Evolutionary conservation across 2,329 filamentous ascomycete genomes (phyloP).

Genomic region (Arachnomyces sp.): DNA sequence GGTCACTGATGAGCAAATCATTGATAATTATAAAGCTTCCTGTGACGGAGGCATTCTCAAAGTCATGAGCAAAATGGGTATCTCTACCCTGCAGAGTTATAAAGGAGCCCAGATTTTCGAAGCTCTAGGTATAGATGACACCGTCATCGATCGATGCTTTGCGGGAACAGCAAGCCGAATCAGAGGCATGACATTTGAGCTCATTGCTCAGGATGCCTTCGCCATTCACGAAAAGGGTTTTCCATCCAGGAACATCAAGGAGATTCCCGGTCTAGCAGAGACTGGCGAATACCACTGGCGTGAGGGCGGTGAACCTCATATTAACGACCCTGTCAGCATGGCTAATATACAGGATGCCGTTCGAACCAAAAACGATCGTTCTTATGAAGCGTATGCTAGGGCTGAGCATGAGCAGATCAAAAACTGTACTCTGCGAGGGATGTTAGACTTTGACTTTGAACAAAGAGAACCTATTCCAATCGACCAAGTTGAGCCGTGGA

Average conservation of each 20-base stretch:
- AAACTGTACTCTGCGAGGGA: constrained; percentile 85
- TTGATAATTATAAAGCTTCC: constrained; percentile 94
- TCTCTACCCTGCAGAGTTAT: constrained; percentile 90
- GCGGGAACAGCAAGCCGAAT: constrained; percentile 90
- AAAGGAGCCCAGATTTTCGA: constrained; percentile 98
- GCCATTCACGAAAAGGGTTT: constrained; percentile 91
- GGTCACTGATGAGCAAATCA: constrained; percentile 70
- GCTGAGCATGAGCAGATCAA: constrained; percentile 96
- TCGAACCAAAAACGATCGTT: constrained; percentile 95
- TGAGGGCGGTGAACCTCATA: constrained; percentile 87
- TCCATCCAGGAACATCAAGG: constrained; percentile 68
- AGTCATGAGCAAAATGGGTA: constrained; percentile 99
- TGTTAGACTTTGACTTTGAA: constrained; percentile 94
- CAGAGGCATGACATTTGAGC: constrained; percentile 85
- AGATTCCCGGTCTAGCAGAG: constrained; percentile 74
- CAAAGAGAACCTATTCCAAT: constrained; percentile 78
- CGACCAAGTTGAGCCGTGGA: constrained; percentile 96
- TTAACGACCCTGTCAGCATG: constrained; percentile 91
- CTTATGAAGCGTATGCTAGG: constrained; percentile 90
- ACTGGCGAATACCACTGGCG: constrained; percentile 98
- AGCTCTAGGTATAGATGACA: constrained; percentile 84
- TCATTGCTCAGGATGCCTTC: constrained; percentile 89
- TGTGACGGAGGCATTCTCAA: constrained; percentile 94
- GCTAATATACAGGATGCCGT: constrained; percentile 97
- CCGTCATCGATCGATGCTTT: constrained; percentile 90